phyloP scores from a whole-genome alignment of 345 rosid genomes.

The Pelargonium nanum region DNA sequence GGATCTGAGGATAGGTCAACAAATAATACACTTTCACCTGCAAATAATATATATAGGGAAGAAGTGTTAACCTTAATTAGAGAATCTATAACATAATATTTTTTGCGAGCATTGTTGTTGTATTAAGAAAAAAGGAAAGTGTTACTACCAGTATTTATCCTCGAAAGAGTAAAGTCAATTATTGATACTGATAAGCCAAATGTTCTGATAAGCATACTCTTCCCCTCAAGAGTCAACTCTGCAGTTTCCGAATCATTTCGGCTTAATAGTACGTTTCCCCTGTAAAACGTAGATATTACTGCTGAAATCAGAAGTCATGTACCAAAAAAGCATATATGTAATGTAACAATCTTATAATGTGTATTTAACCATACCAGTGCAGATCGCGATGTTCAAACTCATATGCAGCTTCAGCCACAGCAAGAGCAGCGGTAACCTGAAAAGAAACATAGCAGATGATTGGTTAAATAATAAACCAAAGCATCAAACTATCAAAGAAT shows the following conservation, averaged over 20 bases:
- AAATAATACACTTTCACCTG: conserved; percentile 79
- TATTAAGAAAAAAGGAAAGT: too few species aligned
- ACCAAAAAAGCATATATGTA: background rate
- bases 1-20: conserved; percentile 85
- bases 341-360: conserved; percentile 5
- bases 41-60: conserved; percentile 4
- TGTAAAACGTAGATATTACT: conserved; percentile 16
- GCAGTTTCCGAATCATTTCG: conserved; percentile 43
- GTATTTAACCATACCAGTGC: conserved; percentile 53
- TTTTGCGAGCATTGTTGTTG: too few species aligned
- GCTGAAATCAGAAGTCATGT: conserved; percentile 4
- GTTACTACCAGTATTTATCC: conserved; percentile 82
- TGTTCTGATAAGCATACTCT: conserved; percentile 34
- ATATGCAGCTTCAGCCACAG: conserved; percentile 93
- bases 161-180: conserved; percentile 87
- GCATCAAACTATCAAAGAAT: too few species aligned
- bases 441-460: conserved; percentile 5
- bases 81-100: too few species aligned
- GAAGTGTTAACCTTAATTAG: conserved; percentile 2
- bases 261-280: conserved; percentile 83
- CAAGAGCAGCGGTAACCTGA: conserved; percentile 78
- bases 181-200: conserved; percentile 59
- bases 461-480: too few species aligned
- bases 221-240: conserved; percentile 56
- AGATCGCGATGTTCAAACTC: conserved; percentile 92